Base-by-base conservation (phyloP, 257 asterid species). In the Solanum arcanum region DNA sequence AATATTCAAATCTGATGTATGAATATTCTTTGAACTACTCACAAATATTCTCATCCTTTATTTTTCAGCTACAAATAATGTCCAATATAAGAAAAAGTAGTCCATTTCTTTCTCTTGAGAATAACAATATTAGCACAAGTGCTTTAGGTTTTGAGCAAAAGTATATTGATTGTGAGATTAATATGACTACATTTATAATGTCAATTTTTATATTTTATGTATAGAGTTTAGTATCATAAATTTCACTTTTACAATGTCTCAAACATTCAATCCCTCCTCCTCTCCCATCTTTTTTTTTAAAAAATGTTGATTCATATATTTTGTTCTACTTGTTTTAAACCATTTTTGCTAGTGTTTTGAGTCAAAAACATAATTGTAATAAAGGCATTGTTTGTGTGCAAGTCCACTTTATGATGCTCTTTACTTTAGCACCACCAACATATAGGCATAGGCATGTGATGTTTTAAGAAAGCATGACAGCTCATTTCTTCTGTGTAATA, bases 401-500 rank as follows among this genome's bases (percentile, higher is more conserved):
- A 62, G 80, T 66, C 66, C 80, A 18, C 87, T 66, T 66, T 84
- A 31, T 31, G 35, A 70, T 73, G 52, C 56, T 77, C 82, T 73
- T 86, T 73, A 73, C 60, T 73, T 73, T 49, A 86, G n/a, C 66
- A 86, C 59, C 87, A 47, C 72, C 47, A 72, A 59, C 42, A 46
- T 25, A 52, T 16, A 52, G 60, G 23, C 60, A 52, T 52, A 52
- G n/a, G n/a, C 88, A 88, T 88, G 87, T 70, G 85, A 80, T 94
- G 92, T 88, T 90, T 66, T 89, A 68, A 75, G 87, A 90, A 93
- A 86, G 93, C 89, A 90, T 87, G 96, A 92, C 98, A 93, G 97
- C 98, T 94, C 93, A 95, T 88, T 89, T 90, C 89, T 78, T 86
- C 88, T 86, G 91, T 91, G 83, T 74, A 85, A 86, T 86, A 73